phyloP scores from a whole-genome alignment of 83 land plant genomes.

The Picea mariana region DNA sequence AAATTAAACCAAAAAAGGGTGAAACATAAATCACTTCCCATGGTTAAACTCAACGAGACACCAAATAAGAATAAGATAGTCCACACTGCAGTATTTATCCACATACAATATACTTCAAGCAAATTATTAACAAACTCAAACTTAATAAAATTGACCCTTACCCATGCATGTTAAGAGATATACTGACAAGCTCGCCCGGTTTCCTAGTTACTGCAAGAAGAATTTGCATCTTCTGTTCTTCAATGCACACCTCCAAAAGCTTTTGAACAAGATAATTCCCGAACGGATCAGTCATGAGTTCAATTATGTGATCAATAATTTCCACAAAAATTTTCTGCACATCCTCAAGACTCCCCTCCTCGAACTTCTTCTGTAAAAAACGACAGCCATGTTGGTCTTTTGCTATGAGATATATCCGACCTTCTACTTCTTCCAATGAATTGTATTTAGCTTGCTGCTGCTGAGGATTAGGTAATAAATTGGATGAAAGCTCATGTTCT shows the following conservation, averaged over 20 bases:
- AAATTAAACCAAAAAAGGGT: no score
- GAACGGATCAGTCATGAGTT: conserved; percentile 67
- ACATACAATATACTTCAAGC: no score
- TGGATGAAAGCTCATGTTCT: conserved; percentile 2
- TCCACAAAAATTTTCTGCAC: conserved; percentile 50
- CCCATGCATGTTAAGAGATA: conserved; percentile 64
- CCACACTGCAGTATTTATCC: no score
- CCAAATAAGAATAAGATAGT: no score
- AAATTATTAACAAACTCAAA: no score
- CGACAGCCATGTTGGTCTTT: conserved; percentile 67
- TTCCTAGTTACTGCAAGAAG: conserved; percentile 39
- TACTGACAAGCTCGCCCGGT: conserved; percentile 34
- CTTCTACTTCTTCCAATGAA: conserved; percentile 38
- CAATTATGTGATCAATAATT: conserved; percentile 51
- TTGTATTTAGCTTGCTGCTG: conserved; percentile 23
- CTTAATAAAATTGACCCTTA: conserved; percentile 9
- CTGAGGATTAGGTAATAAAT: background rate
- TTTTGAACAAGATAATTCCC: conserved; percentile 74
- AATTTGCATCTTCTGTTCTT: conserved; percentile 45
- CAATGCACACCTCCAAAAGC: conserved; percentile 55
- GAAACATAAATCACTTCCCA: no score
- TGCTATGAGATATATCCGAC: conserved; percentile 48
- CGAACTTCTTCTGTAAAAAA: conserved; percentile 44
- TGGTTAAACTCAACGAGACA: no score
- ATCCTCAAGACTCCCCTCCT: conserved; percentile 44